Evolutionary conservation across 176 grass and related monocot species (phyloP), one percentile per base, ranked within the genome.

Genomic region (Triticum urartu): DNA sequence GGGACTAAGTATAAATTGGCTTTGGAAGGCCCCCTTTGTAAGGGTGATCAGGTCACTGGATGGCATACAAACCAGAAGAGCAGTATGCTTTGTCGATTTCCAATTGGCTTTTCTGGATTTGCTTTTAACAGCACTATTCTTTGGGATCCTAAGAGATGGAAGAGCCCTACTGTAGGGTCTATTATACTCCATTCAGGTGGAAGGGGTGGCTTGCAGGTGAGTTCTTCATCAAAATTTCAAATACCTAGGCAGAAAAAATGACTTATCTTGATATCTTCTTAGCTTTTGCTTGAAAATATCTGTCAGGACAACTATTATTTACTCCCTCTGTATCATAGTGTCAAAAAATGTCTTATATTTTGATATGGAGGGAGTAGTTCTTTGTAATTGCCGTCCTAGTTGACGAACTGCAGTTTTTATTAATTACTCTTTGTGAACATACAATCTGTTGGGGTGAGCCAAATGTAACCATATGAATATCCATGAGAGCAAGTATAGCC

Each of bases 91-190:
- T 82, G 91, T 67, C 91, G 92, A 74, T 95, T 95, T 60, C 95
- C 88, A 78, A 73, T 91, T 69, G 86, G 89, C 60, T 91, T 95
- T 75, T 85, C 95, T 79, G 93, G 93, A 43, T 91, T 98, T 93
- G 95, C 95, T 78, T 98, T 98, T 86, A 95, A 98, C 79, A 95
- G 95, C 78, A 95, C 95, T 79, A 88, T 98, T 79, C 86, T 98
- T 22, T 98, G 95, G 95, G 91, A 98, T 68, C 93, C 95, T 8
- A 89, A 93, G 79, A 91, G 93, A 85, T 98, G 92, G 82, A 86
- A 92, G 71, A 94, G 82, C 50, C 85, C 81, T 33, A 92, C 85
- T 39, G 65, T 80, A 59, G 93, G 84, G 28, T 92, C 93, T 60
- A 95, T 93, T 45, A 93, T 94, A 93, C 88, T 91, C 82, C 95